Percentiles rank a stretch among this genome's conserved stretches.
Conservation (phyloP, 495 filamentous ascomycete genomes). For the Tuber aestivum region DNA sequence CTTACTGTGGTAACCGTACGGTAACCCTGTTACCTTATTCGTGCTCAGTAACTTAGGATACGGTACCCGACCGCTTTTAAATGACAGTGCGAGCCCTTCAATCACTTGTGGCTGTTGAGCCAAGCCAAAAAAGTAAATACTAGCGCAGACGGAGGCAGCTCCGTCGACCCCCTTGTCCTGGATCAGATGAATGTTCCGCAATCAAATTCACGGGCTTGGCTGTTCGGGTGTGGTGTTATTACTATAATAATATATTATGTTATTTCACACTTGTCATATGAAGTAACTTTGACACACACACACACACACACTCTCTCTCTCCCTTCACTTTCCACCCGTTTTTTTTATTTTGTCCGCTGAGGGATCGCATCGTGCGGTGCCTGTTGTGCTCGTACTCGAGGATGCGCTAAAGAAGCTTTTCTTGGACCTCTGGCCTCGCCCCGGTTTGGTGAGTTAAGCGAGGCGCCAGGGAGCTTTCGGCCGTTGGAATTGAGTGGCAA, state of each 20-base stretch:
- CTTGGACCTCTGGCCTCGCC: neutral
- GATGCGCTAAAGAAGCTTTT: neutral
- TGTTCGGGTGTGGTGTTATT: neutral
- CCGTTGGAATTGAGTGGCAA: neutral
- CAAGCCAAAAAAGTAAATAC: neutral
- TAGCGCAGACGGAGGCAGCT: neutral
- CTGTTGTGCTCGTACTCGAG: too few species aligned
- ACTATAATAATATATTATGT: too few species aligned
- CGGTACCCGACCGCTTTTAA: too few species aligned
- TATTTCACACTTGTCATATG: neutral
- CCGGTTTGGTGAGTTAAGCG: conserved; percentile 2
- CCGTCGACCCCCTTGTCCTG: neutral
- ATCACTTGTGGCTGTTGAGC: too few species aligned
- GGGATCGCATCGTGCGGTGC: too few species aligned
- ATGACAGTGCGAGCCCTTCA: too few species aligned
- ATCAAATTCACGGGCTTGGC: neutral
- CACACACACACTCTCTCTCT: neutral
- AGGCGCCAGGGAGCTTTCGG: neutral
- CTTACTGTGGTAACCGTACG: too few species aligned
- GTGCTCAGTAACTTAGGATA: too few species aligned
- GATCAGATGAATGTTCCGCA: neutral
- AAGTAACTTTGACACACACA: neutral
- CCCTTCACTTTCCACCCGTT: neutral
- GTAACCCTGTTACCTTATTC: too few species aligned
- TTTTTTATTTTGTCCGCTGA: neutral